Conservation (phyloP, 1,284 basidiomycete genomes). For the Pisolithus thermaeus region DNA sequence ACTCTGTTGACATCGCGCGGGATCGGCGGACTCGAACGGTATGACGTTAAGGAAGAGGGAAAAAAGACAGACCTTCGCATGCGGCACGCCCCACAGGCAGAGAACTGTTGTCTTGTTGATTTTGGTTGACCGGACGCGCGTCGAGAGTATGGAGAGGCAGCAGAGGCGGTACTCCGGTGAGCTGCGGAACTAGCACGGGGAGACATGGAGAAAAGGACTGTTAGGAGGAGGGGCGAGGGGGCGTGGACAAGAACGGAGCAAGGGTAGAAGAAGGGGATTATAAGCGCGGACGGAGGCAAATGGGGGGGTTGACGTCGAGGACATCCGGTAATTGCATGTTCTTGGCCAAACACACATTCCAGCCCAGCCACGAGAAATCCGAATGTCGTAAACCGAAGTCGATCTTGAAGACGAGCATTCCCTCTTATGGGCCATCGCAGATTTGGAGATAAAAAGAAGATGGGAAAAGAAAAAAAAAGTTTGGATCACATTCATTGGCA, state of each 20-base stretch:
- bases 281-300: constrained; percentile 19
- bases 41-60: background rate
- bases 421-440: constrained; percentile 17
- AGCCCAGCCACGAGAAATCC: constrained; percentile 32
- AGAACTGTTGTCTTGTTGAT: constrained; percentile 74
- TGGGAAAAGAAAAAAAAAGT: no score
- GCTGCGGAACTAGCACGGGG: constrained; percentile 40
- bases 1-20: constrained; percentile 44
- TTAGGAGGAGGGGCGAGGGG: background rate
- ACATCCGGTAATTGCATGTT: constrained; percentile 25
- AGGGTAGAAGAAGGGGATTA: constrained; percentile 4
- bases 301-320: constrained; percentile 25
- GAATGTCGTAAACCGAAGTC: constrained; percentile 33
- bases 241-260: background rate
- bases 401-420: constrained; percentile 10
- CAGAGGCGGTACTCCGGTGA: constrained; percentile 25
- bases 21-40: background rate
- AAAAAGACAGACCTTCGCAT: constrained; percentile 59
- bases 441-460: no score
- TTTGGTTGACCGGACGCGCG: constrained; percentile 58
- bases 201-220: constrained; percentile 38
- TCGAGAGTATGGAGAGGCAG: constrained; percentile 42
- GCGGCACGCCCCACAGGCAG: constrained; percentile 85
- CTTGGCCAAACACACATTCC: constrained; percentile 12
- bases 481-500: no score